phyloP scores from a whole-genome alignment of 257 asterid species.

The Nicotiana otophora region DNA sequence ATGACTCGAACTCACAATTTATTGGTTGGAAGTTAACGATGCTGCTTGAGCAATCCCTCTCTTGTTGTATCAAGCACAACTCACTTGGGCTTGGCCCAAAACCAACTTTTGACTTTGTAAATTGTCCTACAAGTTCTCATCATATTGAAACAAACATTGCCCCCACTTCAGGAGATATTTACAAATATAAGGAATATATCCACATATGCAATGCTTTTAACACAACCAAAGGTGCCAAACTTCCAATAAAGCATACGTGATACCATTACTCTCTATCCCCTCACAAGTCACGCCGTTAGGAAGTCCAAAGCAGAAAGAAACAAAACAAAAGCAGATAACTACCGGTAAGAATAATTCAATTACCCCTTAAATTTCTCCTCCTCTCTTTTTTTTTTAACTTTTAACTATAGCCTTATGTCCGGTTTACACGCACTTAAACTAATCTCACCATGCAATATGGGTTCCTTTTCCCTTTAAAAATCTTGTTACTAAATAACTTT shows the following conservation, averaged over 20 bases:
- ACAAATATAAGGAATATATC: not conserved
- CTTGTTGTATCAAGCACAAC: too few relatives aligned
- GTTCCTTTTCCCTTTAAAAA: too few relatives aligned
- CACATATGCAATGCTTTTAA: not conserved
- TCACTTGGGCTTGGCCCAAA: too few relatives aligned
- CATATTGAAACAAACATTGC: too few relatives aligned
- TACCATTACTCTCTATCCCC: not conserved
- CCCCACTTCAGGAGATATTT: too few relatives aligned
- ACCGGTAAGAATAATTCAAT: not conserved
- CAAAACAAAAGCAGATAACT: not conserved
- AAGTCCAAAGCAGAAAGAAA: not conserved
- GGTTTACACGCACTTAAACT: too few relatives aligned
- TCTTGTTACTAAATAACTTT: not conserved
- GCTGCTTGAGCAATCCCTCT: too few relatives aligned
- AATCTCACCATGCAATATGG: too few relatives aligned
- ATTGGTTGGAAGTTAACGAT: too few relatives aligned
- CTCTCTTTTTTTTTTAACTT: not conserved
- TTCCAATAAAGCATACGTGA: not conserved
- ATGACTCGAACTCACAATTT: too few relatives aligned
- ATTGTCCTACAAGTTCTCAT: too few relatives aligned
- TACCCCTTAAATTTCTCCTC: not conserved
- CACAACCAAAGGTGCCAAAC: not conserved
- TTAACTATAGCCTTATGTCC: not conserved
- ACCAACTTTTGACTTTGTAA: too few relatives aligned
- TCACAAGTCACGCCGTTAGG: not conserved